Percentiles rank a stretch among this genome's conserved stretches.
Evolutionary conservation across 352 stramenopile genomes (phyloP).

Genomic region (Pilasporangium apinafurcum): DNA sequence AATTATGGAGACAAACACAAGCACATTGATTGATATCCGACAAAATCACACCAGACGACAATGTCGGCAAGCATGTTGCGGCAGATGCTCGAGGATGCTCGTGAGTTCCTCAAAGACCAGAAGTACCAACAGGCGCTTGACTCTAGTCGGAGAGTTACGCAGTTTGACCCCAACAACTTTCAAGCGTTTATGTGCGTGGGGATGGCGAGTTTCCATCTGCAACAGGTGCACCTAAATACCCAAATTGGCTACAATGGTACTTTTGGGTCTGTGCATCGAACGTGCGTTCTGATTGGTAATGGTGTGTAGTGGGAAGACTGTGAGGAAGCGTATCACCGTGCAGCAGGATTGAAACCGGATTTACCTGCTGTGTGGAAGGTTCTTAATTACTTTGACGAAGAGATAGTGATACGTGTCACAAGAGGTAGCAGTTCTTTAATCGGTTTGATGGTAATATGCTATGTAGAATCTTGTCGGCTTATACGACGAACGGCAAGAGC

Average conservation of each 20-base stretch:
- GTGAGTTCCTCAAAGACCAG: conserved; percentile 57
- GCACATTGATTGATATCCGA: too few species aligned
- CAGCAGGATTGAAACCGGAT: conserved; percentile 63
- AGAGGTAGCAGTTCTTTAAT: too few species aligned
- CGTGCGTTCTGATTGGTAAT: too few species aligned
- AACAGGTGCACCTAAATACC: conserved; percentile 46
- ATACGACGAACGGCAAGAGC: conserved; percentile 41
- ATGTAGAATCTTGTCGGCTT: conserved; percentile 71
- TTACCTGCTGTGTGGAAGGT: conserved; percentile 82
- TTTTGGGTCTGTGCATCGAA: background rate
- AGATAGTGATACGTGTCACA: too few species aligned
- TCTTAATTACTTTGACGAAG: too few species aligned
- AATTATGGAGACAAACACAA: too few species aligned
- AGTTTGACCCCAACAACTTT: conserved; percentile 79
- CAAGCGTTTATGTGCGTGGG: conserved; percentile 79
- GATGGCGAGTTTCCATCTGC: conserved; percentile 64
- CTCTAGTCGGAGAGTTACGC: conserved; percentile 51
- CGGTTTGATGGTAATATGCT: too few species aligned
- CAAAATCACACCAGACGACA: too few species aligned
- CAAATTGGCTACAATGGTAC: background rate
- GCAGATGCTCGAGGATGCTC: conserved; percentile 77
- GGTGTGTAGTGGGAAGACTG: conserved; percentile 61
- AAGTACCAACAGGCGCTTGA: conserved; percentile 74
- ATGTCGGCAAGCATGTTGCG: conserved; percentile 69
- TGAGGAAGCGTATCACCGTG: conserved; percentile 59